phyloP scores from a whole-genome alignment of 1,139 yeast species.

The Geotrichum klebahnii region DNA sequence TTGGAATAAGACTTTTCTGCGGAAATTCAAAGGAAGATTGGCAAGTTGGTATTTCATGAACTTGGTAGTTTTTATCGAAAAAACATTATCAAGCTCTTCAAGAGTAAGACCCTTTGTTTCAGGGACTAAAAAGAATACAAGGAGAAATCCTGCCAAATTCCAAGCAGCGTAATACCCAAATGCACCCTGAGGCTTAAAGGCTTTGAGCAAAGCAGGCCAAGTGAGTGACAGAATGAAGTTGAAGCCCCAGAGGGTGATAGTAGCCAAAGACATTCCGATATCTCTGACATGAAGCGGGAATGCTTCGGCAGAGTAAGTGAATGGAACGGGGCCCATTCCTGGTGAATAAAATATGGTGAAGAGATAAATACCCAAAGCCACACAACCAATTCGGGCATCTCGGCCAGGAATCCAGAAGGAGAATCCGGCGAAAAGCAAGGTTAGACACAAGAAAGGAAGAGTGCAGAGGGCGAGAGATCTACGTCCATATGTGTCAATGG shows the following conservation, averaged over 20 bases:
- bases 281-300: conserved; percentile 83
- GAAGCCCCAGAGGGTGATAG: conserved; percentile 83
- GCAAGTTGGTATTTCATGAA: conserved; percentile 39
- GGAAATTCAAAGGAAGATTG: conserved; percentile 34
- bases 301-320: conserved; percentile 83
- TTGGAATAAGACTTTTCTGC: conserved; percentile 26
- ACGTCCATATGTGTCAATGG: conserved; percentile 78
- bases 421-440: conserved; percentile 67
- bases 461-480: conserved; percentile 64
- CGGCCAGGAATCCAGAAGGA: conserved; percentile 63
- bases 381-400: conserved; percentile 59
- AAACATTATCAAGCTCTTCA: conserved; percentile 54
- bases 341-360: conserved; percentile 73
- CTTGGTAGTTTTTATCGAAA: conserved; percentile 37
- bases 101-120: conserved; percentile 58
- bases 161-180: conserved; percentile 88
- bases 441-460: conserved; percentile 69
- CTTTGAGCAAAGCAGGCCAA: conserved; percentile 68
- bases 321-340: conserved; percentile 89
- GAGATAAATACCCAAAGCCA: conserved; percentile 67
- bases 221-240: conserved; percentile 75
- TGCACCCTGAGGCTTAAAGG: conserved; percentile 76
- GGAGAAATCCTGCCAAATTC: conserved; percentile 61
- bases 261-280: conserved; percentile 79
- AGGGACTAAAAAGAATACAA: conserved; percentile 53